Percentiles rank a stretch among this genome's conserved stretches.
These are phyloP conservation scores for Sporodiniella umbellata DNA, from an alignment of 371 early-diverging fungal genomes.

Conservation along the genomic window DNA sequence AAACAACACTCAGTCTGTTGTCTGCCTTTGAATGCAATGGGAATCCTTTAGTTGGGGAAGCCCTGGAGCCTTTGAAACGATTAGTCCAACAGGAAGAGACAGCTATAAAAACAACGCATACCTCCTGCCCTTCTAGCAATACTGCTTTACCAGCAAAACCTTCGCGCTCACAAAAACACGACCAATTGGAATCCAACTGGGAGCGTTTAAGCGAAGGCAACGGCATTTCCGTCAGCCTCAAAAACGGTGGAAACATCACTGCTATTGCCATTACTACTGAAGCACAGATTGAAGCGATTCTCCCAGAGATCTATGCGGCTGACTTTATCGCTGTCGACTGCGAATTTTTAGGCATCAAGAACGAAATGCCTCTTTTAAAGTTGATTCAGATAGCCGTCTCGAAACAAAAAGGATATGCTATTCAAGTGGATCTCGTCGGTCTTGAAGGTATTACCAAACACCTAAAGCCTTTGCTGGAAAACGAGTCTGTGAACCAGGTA, in stretches of 20 bases:
- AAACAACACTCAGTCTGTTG: conserved; percentile 19
- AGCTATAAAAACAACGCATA: too few species aligned
- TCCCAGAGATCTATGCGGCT: conserved; percentile 9
- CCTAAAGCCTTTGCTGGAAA: conserved; percentile 23
- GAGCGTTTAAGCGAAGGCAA: conserved; percentile 2
- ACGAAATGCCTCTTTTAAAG: conserved; percentile 30
- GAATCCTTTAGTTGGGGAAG: conserved; percentile 8
- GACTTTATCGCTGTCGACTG: conserved; percentile 34
- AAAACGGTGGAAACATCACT: conserved; percentile 2
- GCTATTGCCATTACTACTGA: conserved; percentile 25
- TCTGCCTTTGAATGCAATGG: conserved; percentile 17
- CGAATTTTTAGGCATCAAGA: conserved; percentile 35
- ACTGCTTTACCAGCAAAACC: too few species aligned
- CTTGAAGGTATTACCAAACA: conserved; percentile 18
- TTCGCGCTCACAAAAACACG: background rate
- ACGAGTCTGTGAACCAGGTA: conserved; percentile 10
- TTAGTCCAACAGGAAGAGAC: conserved; percentile 17
- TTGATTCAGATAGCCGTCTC: conserved; percentile 42
- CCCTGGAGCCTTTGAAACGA: conserved; percentile 14
- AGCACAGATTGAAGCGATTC: conserved; percentile 18
- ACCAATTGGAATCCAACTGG: conserved; percentile 28
- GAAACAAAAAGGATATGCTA: conserved; percentile 29
- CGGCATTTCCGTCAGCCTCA: conserved; percentile 5
- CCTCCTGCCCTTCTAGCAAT: too few species aligned
- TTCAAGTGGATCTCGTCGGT: conserved; percentile 41